These are phyloP conservation scores for Talaromyces nanjingensis DNA, from an alignment of 495 filamentous ascomycete species.

Conservation along the genomic window DNA sequence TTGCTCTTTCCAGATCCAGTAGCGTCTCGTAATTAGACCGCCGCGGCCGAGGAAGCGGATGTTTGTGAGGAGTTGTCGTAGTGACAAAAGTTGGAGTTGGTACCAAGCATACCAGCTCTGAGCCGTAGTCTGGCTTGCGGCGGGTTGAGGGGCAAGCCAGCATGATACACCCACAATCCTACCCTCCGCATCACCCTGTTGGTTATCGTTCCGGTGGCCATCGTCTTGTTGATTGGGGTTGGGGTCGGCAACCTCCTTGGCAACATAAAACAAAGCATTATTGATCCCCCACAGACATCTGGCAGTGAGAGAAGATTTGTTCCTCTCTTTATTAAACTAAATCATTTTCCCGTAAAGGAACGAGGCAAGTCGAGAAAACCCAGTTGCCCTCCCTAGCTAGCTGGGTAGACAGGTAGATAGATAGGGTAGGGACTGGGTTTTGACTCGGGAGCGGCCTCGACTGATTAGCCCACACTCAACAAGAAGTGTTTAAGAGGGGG, in stretches of 20 bases:
- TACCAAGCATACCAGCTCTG: slow-evolving; percentile 48
- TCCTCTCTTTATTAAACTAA: slow-evolving; percentile 47
- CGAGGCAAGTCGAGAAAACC: slow-evolving; percentile 2
- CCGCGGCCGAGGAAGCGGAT: slow-evolving; percentile 48
- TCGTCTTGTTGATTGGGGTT: background rate
- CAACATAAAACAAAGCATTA: slow-evolving; percentile 59
- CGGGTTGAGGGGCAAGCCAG: slow-evolving; percentile 50
- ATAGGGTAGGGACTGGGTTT: background rate
- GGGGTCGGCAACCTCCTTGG: slow-evolving; percentile 34
- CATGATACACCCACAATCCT: slow-evolving; percentile 58
- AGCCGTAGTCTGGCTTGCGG: slow-evolving; percentile 19
- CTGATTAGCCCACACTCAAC: slow-evolving; percentile 13
- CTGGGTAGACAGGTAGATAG: background rate
- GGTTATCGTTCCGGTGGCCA: background rate
- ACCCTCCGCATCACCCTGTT: slow-evolving; percentile 20
- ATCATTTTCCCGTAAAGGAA: background rate
- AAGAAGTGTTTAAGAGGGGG: background rate
- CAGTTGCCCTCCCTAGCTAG: background rate
- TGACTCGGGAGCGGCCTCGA: slow-evolving; percentile 16
- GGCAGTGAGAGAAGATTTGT: slow-evolving; percentile 48
- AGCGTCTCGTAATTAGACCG: slow-evolving; percentile 51
- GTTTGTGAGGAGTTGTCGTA: slow-evolving; percentile 50
- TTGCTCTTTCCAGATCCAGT: slow-evolving; percentile 60
- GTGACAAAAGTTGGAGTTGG: slow-evolving; percentile 49
- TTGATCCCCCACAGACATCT: slow-evolving; percentile 59